phyloP scores from a whole-genome alignment of 1,139 yeast species.

The Pichia sp. region DNA sequence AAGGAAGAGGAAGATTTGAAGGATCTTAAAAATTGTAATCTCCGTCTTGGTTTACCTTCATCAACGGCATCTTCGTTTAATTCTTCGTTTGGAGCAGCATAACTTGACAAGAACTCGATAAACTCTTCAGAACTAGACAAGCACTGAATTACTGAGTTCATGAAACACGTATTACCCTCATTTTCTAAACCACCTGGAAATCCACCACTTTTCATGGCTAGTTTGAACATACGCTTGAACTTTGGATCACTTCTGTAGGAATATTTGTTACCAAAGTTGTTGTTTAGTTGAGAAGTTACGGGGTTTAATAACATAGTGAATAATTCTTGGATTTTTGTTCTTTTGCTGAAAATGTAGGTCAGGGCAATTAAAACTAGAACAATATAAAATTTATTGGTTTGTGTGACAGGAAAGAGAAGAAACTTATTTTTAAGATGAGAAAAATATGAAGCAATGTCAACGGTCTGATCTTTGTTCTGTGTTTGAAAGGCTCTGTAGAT shows the following conservation, averaged over 20 bases:
- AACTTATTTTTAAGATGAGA: no score
- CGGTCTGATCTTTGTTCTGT: background rate
- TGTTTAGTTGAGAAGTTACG: background rate
- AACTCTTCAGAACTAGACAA: constrained; percentile 69
- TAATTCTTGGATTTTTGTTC: constrained; percentile 4
- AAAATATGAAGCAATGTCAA: background rate
- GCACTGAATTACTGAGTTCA: constrained; percentile 84
- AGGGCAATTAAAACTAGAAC: background rate
- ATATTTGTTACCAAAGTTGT: background rate
- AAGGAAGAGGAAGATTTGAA: background rate
- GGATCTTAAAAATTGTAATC: background rate
- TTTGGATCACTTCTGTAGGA: constrained; percentile 12
- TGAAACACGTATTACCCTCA: constrained; percentile 90
- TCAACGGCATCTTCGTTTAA: background rate
- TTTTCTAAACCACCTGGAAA: constrained; percentile 77
- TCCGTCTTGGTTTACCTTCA: background rate
- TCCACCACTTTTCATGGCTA: constrained; percentile 51
- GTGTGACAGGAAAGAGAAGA: background rate
- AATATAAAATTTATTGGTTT: no score
- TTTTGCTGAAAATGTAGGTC: no score
- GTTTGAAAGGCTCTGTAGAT: no score
- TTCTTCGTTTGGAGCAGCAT: constrained; percentile 17
- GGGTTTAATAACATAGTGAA: background rate
- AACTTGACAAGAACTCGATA: constrained; percentile 44
- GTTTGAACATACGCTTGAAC: constrained; percentile 13